Evolutionary conservation across 1,139 yeast species (phyloP).

Genomic region (Candida frijolesensis): DNA sequence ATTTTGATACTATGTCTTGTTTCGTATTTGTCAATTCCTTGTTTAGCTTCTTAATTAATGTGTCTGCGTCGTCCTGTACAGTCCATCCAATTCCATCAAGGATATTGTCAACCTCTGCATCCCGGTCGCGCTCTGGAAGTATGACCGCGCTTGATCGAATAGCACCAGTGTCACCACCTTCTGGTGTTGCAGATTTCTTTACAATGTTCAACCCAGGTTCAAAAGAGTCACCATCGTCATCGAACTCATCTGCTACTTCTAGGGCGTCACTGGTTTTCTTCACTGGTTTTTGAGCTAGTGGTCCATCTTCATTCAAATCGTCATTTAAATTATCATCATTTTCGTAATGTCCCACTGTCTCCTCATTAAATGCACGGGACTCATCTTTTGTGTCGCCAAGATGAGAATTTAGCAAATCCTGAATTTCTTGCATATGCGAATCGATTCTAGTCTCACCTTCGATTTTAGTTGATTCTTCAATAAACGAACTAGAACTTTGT

Average conservation of each 20-base stretch:
- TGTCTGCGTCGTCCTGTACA: slow-evolving; percentile 60
- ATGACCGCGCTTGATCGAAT: slow-evolving; percentile 2
- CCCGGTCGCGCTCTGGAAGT: slow-evolving; percentile 30
- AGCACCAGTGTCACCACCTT: slow-evolving; percentile 14
- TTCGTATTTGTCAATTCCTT: slow-evolving; percentile 47
- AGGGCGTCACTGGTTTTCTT: not conserved
- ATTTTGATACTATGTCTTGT: slow-evolving; percentile 39
- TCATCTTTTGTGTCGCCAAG: slow-evolving; percentile 12
- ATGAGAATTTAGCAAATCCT: slow-evolving; percentile 37
- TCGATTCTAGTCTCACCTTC: slow-evolving; percentile 17
- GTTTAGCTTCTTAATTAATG: slow-evolving; percentile 56
- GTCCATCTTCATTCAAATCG: not conserved
- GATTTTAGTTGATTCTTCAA: slow-evolving; percentile 16
- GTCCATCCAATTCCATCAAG: slow-evolving; percentile 79
- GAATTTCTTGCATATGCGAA: slow-evolving; percentile 46
- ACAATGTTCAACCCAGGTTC: slow-evolving; percentile 26
- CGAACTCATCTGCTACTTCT: not conserved
- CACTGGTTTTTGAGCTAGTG: not conserved
- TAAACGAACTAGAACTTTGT: slow-evolving; percentile 16
- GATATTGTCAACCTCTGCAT: slow-evolving; percentile 61
- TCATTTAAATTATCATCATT: slow-evolving; percentile 4
- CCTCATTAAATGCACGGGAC: slow-evolving; percentile 8
- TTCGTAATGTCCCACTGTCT: not conserved
- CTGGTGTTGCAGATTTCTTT: slow-evolving; percentile 15
- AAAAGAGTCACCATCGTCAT: slow-evolving; percentile 6